Base-by-base conservation (phyloP, 768 basidiomycete species). In the Piloderma croceum region DNA sequence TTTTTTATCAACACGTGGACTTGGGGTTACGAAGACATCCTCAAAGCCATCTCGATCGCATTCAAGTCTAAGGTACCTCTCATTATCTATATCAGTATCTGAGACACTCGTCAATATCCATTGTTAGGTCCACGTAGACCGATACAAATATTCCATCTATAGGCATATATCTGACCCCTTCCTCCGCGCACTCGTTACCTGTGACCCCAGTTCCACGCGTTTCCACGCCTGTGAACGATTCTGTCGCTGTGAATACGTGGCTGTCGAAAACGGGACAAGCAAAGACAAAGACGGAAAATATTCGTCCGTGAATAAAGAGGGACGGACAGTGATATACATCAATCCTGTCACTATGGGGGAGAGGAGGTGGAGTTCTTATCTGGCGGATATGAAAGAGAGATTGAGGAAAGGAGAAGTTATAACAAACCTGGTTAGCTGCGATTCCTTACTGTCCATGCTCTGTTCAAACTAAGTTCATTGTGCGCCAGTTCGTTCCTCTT, bases 1-100 rank as follows among this genome's bases (percentile, higher is more conserved):
- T 96, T 98, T 64, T 97, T 86, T 64, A 69, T 99, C 42, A 94
- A 96, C 54, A 57, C 77, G 0, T 99, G 94, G 94, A 94, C 93
- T 0, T 93, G 87, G 83, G 94, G 94, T 1, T 97, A 96, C 57
- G 94, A 99, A 60, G 89, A 92, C 41, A 65, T 93, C 11, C 66
- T 96, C 21, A 88, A 90, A 52, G 86, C 72, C 0, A 64, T 97
- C 6, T 74, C 84, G 3, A 62, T 69, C 3, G 65, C 69, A 1
- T 97, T 94, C 51, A 68, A 75, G 24, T 65, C 71, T 39, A 70
- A 75, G 64, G 87, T 84, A 48, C 9, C 24, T 39, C 12, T 1
- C 12, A n/a, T 38, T 7, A 33, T 34, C 6, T 29, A 23, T 11
- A 21, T 13, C n/a, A 21, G 13, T 20, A 27, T 20, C 7, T 17